Evolutionary conservation across 164 flowering plant genomes (phyloP), one percentile per base, ranked within the genome.

Genomic region (Nymphaea thermarum): DNA sequence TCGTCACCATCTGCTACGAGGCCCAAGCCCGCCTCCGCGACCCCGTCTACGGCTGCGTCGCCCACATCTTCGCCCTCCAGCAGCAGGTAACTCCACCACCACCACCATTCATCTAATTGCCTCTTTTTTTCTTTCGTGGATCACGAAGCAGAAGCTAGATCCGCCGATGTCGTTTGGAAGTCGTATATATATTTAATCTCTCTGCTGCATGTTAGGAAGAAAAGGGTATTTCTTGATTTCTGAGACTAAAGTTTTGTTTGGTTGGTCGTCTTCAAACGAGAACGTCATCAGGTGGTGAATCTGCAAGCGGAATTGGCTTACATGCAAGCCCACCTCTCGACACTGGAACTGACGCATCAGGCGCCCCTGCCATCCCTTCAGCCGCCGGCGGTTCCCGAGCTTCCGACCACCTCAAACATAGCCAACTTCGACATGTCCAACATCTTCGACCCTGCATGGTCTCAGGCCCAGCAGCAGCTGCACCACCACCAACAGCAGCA

Each of bases 21-120:
- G 98, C 98, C 64, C 97, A 93, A 69, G 86, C 97, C 15, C 77
- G 98, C 6, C 82, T 93, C 16, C 72, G 97, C 41, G 96, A 93
- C 67, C 98, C 98, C 10, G 87, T 93, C 69, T 88, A 88, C 64
- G 98, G 98, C 62, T 93, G 96, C 44, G 96, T 93, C 11, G 84
- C 93, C 70, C 91, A 88, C 68, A 86, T 93, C 77, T 85, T 89
- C 44, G 83, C 92, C 57, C 92, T 93, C 43, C 98, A 93, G 67
- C 96, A 90, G 75, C 96, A 93, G 98, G 98, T 93, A 63, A 12
- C 36, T 25, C 36, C 36, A 25, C 36, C 36, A 25, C 36, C 36
- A 25, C 36, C 36, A 25, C 36, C 36, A 25, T 11, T 41, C 16
- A 11, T 8, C 18, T 8, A 7, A 8, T 61, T n/a, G 2, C 64